These are phyloP conservation scores for Delonix regia DNA, from an alignment of 306 rosid genomes.

Conservation along the genomic window DNA sequence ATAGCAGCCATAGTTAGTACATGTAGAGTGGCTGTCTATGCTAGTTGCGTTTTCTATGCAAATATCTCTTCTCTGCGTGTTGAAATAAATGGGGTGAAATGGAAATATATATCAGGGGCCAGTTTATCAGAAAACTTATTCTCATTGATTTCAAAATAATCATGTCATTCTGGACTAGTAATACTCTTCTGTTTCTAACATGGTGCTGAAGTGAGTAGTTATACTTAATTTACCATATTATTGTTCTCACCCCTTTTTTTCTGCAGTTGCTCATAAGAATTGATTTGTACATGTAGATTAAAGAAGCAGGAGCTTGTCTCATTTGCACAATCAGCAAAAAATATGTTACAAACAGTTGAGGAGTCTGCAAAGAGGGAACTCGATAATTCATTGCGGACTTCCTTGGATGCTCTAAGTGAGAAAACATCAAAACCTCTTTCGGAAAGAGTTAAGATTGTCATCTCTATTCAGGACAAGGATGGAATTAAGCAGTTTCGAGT, in stretches of 20 bases:
- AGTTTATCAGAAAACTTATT: neutral
- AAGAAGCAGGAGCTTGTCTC: conserved; percentile 76
- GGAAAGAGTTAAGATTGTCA: conserved; percentile 71
- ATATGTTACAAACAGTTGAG: conserved; percentile 54
- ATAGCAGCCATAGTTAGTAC: neutral
- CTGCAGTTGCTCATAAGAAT: conserved; percentile 13
- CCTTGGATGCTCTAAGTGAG: conserved; percentile 41
- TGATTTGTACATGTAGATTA: conserved; percentile 49
- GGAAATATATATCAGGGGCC: neutral
- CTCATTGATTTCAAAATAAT: neutral
- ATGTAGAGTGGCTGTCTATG: neutral
- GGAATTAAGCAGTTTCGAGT: conserved; percentile 73
- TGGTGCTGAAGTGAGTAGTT: conserved; percentile 9
- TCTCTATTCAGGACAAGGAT: conserved; percentile 77
- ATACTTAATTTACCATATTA: neutral
- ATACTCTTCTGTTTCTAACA: conserved; percentile 2
- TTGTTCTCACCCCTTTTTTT: neutral
- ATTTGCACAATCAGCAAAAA: conserved; percentile 68
- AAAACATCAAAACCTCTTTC: conserved; percentile 45
- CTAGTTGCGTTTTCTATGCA: neutral
- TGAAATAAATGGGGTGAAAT: neutral
- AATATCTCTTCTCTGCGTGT: neutral
- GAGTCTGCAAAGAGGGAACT: conserved; percentile 57
- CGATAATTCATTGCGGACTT: conserved; percentile 36
- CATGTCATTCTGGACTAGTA: neutral